Percentiles rank a stretch among this genome's conserved stretches.
These are phyloP conservation scores for Arachnomyces sp. DNA, from an alignment of 2,329 filamentous ascomycete genomes.

Conservation along the genomic window DNA sequence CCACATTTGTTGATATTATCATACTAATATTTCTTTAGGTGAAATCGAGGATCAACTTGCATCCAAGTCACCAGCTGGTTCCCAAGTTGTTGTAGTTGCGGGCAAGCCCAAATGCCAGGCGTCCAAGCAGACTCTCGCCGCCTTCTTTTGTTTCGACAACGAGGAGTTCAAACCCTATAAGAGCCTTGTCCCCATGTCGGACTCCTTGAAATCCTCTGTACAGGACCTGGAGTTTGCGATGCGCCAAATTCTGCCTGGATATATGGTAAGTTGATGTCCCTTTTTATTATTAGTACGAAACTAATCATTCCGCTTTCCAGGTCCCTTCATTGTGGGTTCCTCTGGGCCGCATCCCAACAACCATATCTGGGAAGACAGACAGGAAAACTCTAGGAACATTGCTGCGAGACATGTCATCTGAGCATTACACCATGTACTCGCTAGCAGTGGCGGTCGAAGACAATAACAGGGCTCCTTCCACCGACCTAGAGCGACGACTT, in stretches of 20 bases:
- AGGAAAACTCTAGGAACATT: conserved; percentile 5
- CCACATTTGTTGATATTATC: conserved; percentile 13
- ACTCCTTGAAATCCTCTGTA: conserved; percentile 3
- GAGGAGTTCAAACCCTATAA: conserved; percentile 2
- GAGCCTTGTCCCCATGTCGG: conserved; percentile 5
- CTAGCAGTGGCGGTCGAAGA: no score
- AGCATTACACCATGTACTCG: background rate
- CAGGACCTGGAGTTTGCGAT: conserved; percentile 8
- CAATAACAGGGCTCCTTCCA: background rate
- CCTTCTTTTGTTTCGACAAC: conserved; percentile 2
- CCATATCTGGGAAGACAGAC: conserved; percentile 1
- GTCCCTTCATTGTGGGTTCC: conserved; percentile 1
- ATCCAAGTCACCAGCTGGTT: conserved; percentile 26
- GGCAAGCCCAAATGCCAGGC: background rate
- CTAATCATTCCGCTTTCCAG: background rate
- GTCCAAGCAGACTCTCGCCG: conserved; percentile 5
- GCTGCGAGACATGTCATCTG: conserved; percentile 4
- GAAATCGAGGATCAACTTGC: conserved; percentile 21
- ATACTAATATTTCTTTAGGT: conserved; percentile 6
- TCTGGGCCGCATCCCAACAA: conserved; percentile 1
- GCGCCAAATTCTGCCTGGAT: conserved; percentile 14
- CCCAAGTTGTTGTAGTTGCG: conserved; percentile 5
- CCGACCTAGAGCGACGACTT: conserved; percentile 19
- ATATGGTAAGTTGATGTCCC: conserved; percentile 14
- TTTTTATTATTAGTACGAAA: no score